phyloP scores from a whole-genome alignment of 2,329 filamentous ascomycete species.

The Colletotrichum sp. region DNA sequence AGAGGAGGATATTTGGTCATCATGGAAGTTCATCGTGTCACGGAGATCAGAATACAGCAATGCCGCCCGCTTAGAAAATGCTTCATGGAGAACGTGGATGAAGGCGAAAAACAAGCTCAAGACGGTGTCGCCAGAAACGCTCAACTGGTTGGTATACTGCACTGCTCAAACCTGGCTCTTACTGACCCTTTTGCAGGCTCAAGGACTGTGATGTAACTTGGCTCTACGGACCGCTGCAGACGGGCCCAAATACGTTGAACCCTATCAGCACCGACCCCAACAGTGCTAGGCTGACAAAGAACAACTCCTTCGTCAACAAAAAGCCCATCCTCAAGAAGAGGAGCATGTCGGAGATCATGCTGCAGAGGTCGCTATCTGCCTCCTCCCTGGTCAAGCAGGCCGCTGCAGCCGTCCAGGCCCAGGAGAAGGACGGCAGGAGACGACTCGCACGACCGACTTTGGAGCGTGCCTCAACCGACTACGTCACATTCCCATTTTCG shows the following conservation, averaged over 20 bases:
- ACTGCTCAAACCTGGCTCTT: not conserved
- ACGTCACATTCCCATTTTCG: constrained; percentile 68
- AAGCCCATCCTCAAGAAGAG: constrained; percentile 97
- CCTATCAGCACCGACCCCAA: constrained; percentile 42
- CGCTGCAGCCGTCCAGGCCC: constrained; percentile 83
- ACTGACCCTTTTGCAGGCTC: constrained; percentile 64
- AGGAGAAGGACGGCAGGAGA: constrained; percentile 64
- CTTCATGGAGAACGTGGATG: constrained; percentile 96
- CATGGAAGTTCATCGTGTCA: constrained; percentile 91
- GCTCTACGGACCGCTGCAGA: constrained; percentile 93
- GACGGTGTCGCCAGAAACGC: constrained; percentile 86
- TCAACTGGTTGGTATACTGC: constrained; percentile 79
- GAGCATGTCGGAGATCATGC: constrained; percentile 94
- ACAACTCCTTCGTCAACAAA: constrained; percentile 71
- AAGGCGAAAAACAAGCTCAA: constrained; percentile 87
- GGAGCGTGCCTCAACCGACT: constrained; percentile 71
- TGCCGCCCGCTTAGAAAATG: constrained; percentile 85
- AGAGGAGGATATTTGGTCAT: constrained; percentile 97
- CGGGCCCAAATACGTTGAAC: constrained; percentile 64
- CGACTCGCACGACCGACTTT: constrained; percentile 59
- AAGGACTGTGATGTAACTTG: constrained; percentile 98
- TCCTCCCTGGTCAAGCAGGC: constrained; percentile 91
- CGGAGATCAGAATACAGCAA: constrained; percentile 82
- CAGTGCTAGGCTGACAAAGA: constrained; percentile 54
- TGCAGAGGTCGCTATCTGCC: constrained; percentile 85